A percentile compares a stretch with the other conserved stretches of the same genome.
These are phyloP conservation scores for Lobosporangium transversale DNA, from an alignment of 192 early-diverging fungal genomes.

Conservation along the genomic window DNA sequence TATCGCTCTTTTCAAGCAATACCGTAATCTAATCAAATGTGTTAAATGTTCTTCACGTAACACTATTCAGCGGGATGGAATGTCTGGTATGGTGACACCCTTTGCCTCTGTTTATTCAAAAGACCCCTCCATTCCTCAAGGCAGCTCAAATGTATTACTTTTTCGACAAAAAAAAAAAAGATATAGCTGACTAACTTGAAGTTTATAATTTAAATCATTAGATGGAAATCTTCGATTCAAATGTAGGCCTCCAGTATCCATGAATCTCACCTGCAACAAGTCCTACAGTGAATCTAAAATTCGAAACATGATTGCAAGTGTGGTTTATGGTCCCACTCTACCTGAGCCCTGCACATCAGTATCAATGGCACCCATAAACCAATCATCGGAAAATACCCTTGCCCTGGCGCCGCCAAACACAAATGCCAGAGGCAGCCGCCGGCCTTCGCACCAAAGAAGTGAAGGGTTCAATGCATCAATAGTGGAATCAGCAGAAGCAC, in stretches of 20 bases:
- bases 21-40: conserved; percentile 28
- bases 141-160: conserved; percentile 4
- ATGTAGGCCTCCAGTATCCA: conserved; percentile 40
- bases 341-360: conserved; percentile 22
- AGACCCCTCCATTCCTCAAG: no score
- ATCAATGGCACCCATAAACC: not conserved
- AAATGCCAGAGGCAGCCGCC: conserved; percentile 3
- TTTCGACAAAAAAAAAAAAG: no score
- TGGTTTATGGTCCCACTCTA: conserved; percentile 31
- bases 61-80: conserved; percentile 45
- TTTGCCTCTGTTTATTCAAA: no score
- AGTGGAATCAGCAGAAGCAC: no score
- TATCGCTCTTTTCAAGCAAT: conserved; percentile 39
- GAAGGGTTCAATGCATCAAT: no score
- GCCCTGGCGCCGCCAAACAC: conserved; percentile 25
- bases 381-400: conserved; percentile 29
- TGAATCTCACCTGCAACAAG: conserved; percentile 40
- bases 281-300: conserved; percentile 46
- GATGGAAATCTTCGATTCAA: conserved; percentile 45
- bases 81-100: conserved; percentile 46
- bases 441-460: conserved; percentile 24
- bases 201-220: no score
- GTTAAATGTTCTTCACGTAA: conserved; percentile 43
- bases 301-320: conserved; percentile 38
- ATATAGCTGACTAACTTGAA: no score